Conservation (phyloP, 225 moss, liverwort and hornwort genomes). For the Climacium dendroides region DNA sequence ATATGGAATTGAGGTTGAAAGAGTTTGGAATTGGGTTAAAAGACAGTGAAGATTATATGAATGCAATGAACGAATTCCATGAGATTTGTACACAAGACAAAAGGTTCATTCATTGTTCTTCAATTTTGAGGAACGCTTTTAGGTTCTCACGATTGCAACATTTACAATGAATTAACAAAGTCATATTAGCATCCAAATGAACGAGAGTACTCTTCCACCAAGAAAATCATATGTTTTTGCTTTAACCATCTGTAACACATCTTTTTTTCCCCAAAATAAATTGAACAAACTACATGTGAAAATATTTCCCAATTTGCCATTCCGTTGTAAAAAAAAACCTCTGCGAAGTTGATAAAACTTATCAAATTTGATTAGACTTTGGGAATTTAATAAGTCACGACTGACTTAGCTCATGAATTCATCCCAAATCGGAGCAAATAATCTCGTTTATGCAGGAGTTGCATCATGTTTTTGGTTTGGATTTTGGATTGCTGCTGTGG, state of each 20-base stretch:
- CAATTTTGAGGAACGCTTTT: not conserved
- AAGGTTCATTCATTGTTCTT: not conserved
- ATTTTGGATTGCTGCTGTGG: not conserved
- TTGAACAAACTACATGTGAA: not conserved
- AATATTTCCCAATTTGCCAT: not conserved
- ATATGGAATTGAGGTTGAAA: not conserved
- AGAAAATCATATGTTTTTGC: not conserved
- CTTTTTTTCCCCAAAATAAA: not conserved
- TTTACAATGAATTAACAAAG: not conserved
- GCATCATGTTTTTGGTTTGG: not conserved
- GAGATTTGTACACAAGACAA: not conserved
- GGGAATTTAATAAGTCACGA: not conserved
- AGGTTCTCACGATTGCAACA: not conserved
- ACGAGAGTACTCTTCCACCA: not conserved
- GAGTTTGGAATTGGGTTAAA: not conserved
- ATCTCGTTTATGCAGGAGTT: not conserved
- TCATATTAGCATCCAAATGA: not conserved
- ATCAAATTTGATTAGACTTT: not conserved
- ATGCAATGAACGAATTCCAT: not conserved
- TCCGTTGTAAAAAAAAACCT: not conserved
- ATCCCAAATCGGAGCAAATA: not conserved
- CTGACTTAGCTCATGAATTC: not conserved
- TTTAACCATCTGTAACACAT: not conserved
- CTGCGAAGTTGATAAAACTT: not conserved
- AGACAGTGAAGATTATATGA: not conserved